phyloP scores from a whole-genome alignment of 345 rosid species.

The Isatis tinctoria region DNA sequence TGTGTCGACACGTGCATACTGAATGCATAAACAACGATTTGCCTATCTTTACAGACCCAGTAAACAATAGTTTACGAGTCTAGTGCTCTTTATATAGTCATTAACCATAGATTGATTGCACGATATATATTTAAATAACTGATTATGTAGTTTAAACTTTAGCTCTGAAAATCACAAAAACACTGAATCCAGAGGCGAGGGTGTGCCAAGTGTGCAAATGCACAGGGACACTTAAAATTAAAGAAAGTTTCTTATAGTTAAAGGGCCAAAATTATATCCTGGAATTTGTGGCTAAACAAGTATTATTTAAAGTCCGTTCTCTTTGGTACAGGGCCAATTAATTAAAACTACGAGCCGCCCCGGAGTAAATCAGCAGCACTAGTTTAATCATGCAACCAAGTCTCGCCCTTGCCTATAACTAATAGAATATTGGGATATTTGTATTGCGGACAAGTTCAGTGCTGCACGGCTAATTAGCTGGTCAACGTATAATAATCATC shows the following conservation, averaged over 20 bases:
- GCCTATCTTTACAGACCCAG: neutral
- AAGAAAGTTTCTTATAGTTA: no score
- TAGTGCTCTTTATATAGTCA: neutral
- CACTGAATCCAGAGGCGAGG: no score
- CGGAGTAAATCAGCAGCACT: no score
- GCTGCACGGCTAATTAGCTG: neutral
- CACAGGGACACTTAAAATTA: no score
- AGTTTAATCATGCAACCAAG: conserved; percentile 3
- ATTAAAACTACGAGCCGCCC: no score
- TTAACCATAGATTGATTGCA: neutral
- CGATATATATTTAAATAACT: neutral
- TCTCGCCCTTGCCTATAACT: neutral
- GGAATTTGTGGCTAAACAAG: no score
- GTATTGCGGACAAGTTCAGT: neutral
- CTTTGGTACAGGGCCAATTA: no score
- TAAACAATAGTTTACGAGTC: neutral
- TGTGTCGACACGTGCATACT: neutral
- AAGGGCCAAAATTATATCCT: no score
- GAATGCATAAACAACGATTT: neutral
- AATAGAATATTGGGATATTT: neutral
- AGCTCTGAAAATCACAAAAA: neutral
- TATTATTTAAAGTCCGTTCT: no score
- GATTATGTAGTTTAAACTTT: neutral
- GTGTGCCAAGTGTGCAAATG: no score
- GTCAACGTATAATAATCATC: neutral